These are phyloP conservation scores for Gaultheria prostrata DNA, from an alignment of 148 eudicot genomes.

Conservation along the genomic window DNA sequence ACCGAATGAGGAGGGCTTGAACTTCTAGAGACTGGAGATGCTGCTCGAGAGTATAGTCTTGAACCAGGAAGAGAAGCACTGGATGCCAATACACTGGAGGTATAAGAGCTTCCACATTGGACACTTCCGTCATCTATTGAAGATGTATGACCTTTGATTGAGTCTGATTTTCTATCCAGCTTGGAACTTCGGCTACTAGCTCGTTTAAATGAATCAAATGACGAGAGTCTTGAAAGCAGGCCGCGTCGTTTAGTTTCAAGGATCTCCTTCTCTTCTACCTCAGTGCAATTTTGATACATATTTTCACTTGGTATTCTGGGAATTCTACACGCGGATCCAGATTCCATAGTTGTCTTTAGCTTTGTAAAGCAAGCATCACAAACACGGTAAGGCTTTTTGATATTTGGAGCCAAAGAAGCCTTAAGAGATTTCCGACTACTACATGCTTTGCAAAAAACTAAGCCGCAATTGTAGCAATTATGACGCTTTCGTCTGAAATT, in stretches of 20 bases:
- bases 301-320: conserved; percentile 45
- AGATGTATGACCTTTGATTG: conserved; percentile 40
- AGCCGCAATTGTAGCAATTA: conserved; percentile 76
- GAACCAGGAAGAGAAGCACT: conserved; percentile 57
- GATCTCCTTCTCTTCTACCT: conserved; percentile 28
- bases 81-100: conserved; percentile 33
- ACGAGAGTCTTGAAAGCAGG: conserved; percentile 39
- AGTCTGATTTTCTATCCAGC: conserved; percentile 43
- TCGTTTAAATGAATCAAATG: conserved; percentile 42
- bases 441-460: conserved; percentile 65
- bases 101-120: conserved; percentile 35
- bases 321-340: conserved; percentile 28
- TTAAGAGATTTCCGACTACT: conserved; percentile 55
- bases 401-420: conserved; percentile 72
- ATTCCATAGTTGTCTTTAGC: conserved; percentile 40
- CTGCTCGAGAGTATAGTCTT: conserved; percentile 47
- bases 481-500: conserved; percentile 68
- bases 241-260: conserved; percentile 26
- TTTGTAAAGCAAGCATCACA: conserved; percentile 68
- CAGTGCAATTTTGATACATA: conserved; percentile 31
- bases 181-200: conserved; percentile 35
- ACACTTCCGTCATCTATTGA: conserved; percentile 36
- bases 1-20: conserved; percentile 52
- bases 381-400: conserved; percentile 64
- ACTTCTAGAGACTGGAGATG: conserved; percentile 52